Conservation (phyloP, 495 filamentous ascomycete species). For the Penicillium flavigenum region DNA sequence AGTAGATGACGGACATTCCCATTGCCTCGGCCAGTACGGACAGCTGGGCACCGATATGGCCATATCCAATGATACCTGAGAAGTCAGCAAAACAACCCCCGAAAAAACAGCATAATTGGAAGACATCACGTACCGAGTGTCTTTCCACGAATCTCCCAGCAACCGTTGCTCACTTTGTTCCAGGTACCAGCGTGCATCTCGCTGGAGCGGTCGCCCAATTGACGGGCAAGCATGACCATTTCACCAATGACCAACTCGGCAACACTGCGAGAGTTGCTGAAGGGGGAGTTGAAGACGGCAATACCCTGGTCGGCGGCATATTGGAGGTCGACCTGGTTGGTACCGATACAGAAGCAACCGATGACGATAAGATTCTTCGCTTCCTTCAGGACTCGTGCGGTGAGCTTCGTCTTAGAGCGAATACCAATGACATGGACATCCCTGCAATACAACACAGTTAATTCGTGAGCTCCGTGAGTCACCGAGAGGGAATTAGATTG, state of each 20-base stretch:
- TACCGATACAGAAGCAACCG: constrained; percentile 99
- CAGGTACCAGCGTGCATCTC: constrained; percentile 94
- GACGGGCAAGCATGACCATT: constrained; percentile 86
- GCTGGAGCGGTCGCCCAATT: constrained; percentile 87
- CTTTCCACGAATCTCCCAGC: constrained; percentile 98
- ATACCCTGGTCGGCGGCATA: constrained; percentile 90
- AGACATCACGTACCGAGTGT: constrained; percentile 65
- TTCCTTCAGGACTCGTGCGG: constrained; percentile 76
- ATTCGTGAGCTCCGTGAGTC: constrained; percentile 3
- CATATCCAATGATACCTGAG: constrained; percentile 89
- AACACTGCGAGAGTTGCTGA: constrained; percentile 95
- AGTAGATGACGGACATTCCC: constrained; percentile 97
- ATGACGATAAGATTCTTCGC: constrained; percentile 94
- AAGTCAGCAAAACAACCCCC: neutral
- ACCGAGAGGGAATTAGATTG: constrained; percentile 7
- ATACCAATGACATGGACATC: constrained; percentile 98
- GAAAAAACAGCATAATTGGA: neutral
- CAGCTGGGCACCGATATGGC: constrained; percentile 95
- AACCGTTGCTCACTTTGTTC: constrained; percentile 96
- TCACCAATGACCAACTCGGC: constrained; percentile 94
- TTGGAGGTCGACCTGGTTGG: constrained; percentile 94
- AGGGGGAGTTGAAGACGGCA: constrained; percentile 98
- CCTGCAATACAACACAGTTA: constrained; percentile 40
- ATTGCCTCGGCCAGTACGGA: constrained; percentile 95
- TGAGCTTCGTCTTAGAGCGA: constrained; percentile 95